phyloP scores from a whole-genome alignment of 106 monocot genomes.

The Phalaenopsis aphrodite region DNA sequence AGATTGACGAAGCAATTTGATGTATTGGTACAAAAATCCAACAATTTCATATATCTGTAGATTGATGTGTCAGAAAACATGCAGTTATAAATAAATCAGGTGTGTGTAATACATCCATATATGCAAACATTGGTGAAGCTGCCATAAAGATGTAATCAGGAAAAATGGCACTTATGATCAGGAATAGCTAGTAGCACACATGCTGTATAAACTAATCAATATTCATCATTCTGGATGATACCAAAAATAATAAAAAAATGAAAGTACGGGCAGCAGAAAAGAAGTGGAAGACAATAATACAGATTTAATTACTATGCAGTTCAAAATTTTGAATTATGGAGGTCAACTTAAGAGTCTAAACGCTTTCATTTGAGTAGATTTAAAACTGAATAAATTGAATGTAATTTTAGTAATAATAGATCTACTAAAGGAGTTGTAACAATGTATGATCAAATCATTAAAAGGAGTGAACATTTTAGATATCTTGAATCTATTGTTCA shows the following conservation, averaged over 20 bases:
- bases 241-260: not conserved
- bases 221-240: not conserved
- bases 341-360: too few relatives aligned
- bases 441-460: too few relatives aligned
- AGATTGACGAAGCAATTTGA: conserved; percentile 57
- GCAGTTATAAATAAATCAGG: not conserved
- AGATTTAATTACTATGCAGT: not conserved
- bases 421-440: too few relatives aligned
- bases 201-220: not conserved
- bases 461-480: too few relatives aligned
- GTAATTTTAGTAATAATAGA: too few relatives aligned
- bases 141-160: not conserved
- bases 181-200: not conserved
- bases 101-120: not conserved
- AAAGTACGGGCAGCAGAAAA: too few relatives aligned
- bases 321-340: too few relatives aligned
- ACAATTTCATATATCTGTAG: conserved; percentile 73
- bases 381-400: too few relatives aligned
- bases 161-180: not conserved
- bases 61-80: conserved; percentile 8
- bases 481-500: too few relatives aligned
- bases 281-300: not conserved
- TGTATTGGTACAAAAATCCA: conserved; percentile 73
- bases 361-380: too few relatives aligned
- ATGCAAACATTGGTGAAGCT: not conserved